These are phyloP conservation scores for Blastomyces gilchristii DNA, from an alignment of 2,329 filamentous ascomycete genomes.

Conservation along the genomic window DNA sequence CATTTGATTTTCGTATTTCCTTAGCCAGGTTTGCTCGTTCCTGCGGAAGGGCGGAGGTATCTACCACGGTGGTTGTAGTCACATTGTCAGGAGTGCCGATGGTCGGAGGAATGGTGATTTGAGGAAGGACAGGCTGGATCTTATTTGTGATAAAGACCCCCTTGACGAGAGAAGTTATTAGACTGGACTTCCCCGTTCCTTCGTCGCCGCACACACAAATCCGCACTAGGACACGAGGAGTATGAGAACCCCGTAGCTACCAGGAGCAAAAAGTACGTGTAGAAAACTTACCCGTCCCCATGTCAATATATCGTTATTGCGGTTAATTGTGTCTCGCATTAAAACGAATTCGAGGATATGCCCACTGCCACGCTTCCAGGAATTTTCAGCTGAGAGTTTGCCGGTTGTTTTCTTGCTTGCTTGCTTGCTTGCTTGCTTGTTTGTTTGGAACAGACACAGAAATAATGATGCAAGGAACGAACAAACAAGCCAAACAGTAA, in stretches of 20 bases:
- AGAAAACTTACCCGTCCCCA: not conserved
- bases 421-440: no score
- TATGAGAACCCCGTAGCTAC: not conserved
- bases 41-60: slow-evolving; percentile 89
- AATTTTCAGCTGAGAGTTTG: not conserved
- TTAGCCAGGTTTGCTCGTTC: slow-evolving; percentile 82
- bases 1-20: slow-evolving; percentile 93
- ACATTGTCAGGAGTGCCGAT: slow-evolving; percentile 93
- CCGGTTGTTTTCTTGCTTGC: no score
- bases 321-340: not conserved
- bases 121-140: slow-evolving; percentile 87
- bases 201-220: slow-evolving; percentile 97
- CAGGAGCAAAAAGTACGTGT: not conserved
- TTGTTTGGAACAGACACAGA: no score
- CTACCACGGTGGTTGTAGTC: slow-evolving; percentile 83
- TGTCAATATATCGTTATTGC: not conserved
- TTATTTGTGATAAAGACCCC: slow-evolving; percentile 93
- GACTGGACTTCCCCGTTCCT: slow-evolving; percentile 83
- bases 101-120: slow-evolving; percentile 87
- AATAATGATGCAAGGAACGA: not conserved
- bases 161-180: slow-evolving; percentile 92
- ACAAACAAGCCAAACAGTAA: not conserved
- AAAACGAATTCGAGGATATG: not conserved
- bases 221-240: slow-evolving; percentile 46
- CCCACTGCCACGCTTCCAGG: not conserved